These are phyloP conservation scores for Nepenthes mirabilis DNA, from an alignment of 148 eudicot genomes.

Conservation along the genomic window DNA sequence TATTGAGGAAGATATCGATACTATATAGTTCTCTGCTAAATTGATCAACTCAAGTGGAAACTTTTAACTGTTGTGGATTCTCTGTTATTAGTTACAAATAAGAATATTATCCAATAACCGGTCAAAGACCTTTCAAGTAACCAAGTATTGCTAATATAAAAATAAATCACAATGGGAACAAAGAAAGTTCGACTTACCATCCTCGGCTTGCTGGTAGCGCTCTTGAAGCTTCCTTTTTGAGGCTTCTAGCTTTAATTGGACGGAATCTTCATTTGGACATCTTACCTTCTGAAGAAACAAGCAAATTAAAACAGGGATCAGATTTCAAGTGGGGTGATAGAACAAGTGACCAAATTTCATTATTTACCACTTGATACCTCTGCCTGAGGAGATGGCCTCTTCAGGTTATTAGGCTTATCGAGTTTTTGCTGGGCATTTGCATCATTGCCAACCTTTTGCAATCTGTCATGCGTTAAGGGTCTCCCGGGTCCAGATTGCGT, in stretches of 20 bases:
- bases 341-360: not conserved
- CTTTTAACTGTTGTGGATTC: too few species aligned
- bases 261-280: slow-evolving; percentile 28
- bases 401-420: slow-evolving; percentile 26
- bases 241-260: slow-evolving; percentile 48
- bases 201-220: slow-evolving; percentile 77
- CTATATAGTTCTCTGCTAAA: too few species aligned
- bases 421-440: slow-evolving; percentile 29
- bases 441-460: slow-evolving; percentile 22
- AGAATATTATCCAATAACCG: not conserved
- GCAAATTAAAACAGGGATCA: slow-evolving; percentile 4
- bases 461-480: slow-evolving; percentile 32
- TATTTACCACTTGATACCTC: slow-evolving; percentile 23
- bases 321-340: not conserved
- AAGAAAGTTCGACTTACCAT: slow-evolving; percentile 29
- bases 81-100: not conserved
- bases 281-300: slow-evolving; percentile 21
- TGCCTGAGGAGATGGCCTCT: slow-evolving; percentile 41
- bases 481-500: slow-evolving; percentile 44
- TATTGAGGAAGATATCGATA: too few species aligned
- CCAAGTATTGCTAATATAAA: not conserved
- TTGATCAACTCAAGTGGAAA: too few species aligned
- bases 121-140: not conserved
- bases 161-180: not conserved
- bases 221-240: slow-evolving; percentile 90